phyloP scores from a whole-genome alignment of 139 green algal species.

The Chlamydomonas schloesseri region DNA sequence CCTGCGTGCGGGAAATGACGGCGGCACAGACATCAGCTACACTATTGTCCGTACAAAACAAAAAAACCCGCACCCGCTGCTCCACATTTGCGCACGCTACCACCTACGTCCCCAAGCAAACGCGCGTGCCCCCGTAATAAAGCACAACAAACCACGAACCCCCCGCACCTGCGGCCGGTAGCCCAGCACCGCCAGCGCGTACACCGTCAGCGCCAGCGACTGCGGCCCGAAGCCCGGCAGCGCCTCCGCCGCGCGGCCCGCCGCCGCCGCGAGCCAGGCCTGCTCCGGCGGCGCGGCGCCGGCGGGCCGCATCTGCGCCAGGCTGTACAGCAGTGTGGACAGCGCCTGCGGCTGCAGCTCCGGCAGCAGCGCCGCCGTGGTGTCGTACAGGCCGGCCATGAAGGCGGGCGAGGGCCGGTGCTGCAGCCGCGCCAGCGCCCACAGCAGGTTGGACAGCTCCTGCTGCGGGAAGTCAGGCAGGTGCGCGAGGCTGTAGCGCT shows the following conservation, averaged over 20 bases:
- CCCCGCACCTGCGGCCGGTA: neutral
- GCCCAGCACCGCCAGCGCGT: conserved; percentile 5
- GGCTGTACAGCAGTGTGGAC: conserved; percentile 20
- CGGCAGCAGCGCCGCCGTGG: neutral
- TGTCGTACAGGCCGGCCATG: neutral
- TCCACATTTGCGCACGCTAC: no score
- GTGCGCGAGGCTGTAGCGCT: neutral
- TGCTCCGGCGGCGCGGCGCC: neutral
- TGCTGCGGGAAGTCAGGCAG: neutral
- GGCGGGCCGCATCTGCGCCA: conserved; percentile 27
- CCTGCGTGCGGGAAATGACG: conserved; percentile 1
- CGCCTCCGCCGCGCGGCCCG: neutral
- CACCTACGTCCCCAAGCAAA: no score
- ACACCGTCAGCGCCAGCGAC: conserved; percentile 9
- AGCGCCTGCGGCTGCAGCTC: conserved; percentile 36
- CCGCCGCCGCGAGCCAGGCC: conserved; percentile 5
- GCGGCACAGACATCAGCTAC: no score
- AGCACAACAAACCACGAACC: no score
- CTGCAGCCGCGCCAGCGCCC: conserved; percentile 33
- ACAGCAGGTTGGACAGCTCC: conserved; percentile 29
- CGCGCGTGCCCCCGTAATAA: no score
- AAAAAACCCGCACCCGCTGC: no score
- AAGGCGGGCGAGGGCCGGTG: conserved; percentile 1
- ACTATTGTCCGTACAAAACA: no score
- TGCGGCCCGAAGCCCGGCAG: conserved; percentile 13